phyloP scores from a whole-genome alignment of 2,329 filamentous ascomycete species.

The Chrysoporthe deuterocubensis region DNA sequence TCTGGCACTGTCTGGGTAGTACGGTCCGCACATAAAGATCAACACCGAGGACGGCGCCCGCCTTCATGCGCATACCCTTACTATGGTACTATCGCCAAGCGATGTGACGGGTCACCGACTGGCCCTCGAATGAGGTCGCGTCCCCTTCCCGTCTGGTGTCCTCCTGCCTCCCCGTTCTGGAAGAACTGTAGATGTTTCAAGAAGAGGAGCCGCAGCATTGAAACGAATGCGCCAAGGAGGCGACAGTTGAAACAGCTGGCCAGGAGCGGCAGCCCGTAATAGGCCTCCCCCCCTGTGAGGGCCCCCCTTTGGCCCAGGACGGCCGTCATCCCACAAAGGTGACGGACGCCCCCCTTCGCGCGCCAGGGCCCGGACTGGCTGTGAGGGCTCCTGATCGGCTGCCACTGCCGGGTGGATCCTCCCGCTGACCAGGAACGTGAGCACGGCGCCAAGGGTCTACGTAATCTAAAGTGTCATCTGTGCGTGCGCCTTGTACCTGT shows the following conservation, averaged over 20 bases:
- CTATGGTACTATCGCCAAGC: background rate
- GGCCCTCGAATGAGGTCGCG: background rate
- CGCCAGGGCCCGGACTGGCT: background rate
- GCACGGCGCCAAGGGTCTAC: background rate
- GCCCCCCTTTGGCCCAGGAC: too few species aligned
- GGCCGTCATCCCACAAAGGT: background rate
- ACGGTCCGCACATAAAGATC: background rate
- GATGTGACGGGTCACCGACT: background rate
- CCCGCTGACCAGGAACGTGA: background rate
- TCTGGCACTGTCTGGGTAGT: background rate
- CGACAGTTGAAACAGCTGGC: slow-evolving; percentile 1
- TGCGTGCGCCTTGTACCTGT: background rate
- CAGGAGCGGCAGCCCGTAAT: background rate
- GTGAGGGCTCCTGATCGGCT: background rate
- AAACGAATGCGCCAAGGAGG: slow-evolving; percentile 4
- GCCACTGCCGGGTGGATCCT: background rate
- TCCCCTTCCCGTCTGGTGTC: background rate
- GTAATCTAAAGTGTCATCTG: slow-evolving; percentile 3
- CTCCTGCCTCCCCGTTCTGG: background rate
- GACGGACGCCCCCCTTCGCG: background rate
- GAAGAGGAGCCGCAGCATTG: background rate
- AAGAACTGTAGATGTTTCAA: background rate
- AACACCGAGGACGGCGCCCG: background rate
- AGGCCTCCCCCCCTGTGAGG: too few species aligned
- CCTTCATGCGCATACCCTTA: background rate